A percentile compares a stretch with the other conserved stretches of the same genome.
These are phyloP conservation scores for Myriosclerotinia duriaeana DNA, from an alignment of 2,329 filamentous ascomycete species.

Conservation along the genomic window DNA sequence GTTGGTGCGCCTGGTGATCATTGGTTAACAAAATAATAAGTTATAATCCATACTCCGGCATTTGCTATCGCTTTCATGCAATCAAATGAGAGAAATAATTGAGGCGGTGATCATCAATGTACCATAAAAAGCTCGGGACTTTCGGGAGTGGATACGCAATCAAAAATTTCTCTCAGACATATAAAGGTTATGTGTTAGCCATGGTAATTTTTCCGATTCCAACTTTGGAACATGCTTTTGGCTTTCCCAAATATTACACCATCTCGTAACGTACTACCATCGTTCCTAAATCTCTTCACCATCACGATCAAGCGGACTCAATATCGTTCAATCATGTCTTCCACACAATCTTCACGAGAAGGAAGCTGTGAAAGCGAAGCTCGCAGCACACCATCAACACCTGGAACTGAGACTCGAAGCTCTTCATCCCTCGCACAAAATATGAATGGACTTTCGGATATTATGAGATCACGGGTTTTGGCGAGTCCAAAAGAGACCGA, in stretches of 20 bases:
- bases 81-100: constrained; percentile 14
- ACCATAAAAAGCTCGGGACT: constrained; percentile 23
- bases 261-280: constrained; percentile 1
- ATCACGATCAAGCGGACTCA: constrained; percentile 14
- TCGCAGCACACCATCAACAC: constrained; percentile 24
- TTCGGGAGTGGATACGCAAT: constrained; percentile 24
- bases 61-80: constrained; percentile 15
- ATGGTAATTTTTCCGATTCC: not conserved
- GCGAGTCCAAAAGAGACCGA: constrained; percentile 29
- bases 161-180: constrained; percentile 3
- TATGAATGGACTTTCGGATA: constrained; percentile 15
- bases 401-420: constrained; percentile 20
- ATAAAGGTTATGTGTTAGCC: constrained; percentile 8
- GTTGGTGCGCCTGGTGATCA: constrained; percentile 23
- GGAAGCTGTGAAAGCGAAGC: constrained; percentile 24
- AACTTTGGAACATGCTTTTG: constrained; percentile 16
- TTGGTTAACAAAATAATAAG: constrained; percentile 18
- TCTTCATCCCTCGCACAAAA: constrained; percentile 24
- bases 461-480: constrained; percentile 21
- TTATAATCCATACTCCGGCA: constrained; percentile 17
- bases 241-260: constrained; percentile 1
- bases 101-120: constrained; percentile 15
- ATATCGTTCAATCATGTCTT: constrained; percentile 17
- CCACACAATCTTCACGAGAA: constrained; percentile 20
- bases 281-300: not conserved